Evolutionary conservation across 2,329 filamentous ascomycete species (phyloP).

Genomic region (Penicillium crustosum): DNA sequence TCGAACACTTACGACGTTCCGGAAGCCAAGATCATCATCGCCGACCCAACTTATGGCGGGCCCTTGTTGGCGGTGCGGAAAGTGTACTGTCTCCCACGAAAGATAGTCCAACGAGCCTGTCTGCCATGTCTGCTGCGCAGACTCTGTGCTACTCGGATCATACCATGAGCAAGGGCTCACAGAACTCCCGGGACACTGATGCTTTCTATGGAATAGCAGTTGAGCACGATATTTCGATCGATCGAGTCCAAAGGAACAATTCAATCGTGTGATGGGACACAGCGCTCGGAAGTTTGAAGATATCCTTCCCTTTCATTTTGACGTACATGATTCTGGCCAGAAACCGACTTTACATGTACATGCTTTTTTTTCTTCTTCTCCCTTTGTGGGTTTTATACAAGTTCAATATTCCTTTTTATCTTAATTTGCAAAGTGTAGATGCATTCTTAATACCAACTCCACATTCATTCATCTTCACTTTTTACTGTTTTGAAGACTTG

Average conservation of each 20-base stretch:
- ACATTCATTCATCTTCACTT: neutral
- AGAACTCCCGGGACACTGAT: constrained; percentile 17
- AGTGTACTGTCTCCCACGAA: constrained; percentile 14
- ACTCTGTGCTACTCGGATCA: constrained; percentile 32
- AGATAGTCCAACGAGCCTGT: constrained; percentile 15
- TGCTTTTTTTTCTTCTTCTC: neutral
- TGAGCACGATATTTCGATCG: constrained; percentile 32
- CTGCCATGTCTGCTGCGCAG: constrained; percentile 19
- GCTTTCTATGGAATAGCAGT: constrained; percentile 29
- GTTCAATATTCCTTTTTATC: neutral
- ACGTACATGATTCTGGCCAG: neutral
- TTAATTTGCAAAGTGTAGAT: neutral
- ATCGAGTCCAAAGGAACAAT: constrained; percentile 15
- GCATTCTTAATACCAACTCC: neutral
- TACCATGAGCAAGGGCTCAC: constrained; percentile 11
- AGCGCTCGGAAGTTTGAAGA: neutral
- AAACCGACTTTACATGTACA: neutral
- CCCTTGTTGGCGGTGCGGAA: constrained; percentile 22
- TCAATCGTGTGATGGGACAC: constrained; percentile 11
- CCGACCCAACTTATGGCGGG: constrained; percentile 30
- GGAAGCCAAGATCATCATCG: constrained; percentile 8
- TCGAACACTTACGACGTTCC: constrained; percentile 23
- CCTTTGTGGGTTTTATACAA: neutral
- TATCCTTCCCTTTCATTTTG: neutral
- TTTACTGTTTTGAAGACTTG: neutral